Evolutionary conservation across 805 yeast genomes (phyloP).

Genomic region (Grigorovia jiainica): DNA sequence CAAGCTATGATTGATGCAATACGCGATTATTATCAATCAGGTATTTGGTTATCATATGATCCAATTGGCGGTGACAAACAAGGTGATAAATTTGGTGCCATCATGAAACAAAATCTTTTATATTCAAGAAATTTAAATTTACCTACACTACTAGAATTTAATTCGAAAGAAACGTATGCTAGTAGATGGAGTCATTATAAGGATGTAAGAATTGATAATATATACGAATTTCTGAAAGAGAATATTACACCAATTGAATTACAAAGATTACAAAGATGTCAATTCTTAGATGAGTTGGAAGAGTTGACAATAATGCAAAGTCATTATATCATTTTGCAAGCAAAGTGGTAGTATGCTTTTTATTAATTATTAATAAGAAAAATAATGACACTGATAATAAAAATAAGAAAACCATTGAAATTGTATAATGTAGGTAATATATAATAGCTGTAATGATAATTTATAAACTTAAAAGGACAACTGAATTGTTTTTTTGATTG

Average conservation of each 20-base stretch:
- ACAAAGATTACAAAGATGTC: constrained; percentile 36
- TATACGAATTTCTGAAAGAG: constrained; percentile 29
- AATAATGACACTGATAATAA: not conserved
- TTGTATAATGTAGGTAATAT: no score
- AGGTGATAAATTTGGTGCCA: constrained; percentile 36
- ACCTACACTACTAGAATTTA: constrained; percentile 31
- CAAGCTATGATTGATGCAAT: constrained; percentile 31
- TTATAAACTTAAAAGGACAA: no score
- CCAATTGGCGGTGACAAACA: constrained; percentile 46
- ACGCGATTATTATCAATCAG: constrained; percentile 15
- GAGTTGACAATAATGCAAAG: constrained; percentile 42
- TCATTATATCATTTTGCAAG: constrained; percentile 40
- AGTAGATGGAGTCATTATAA: constrained; percentile 11
- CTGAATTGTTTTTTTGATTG: no score
- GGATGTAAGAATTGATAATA: constrained; percentile 6
- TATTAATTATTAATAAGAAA: not conserved
- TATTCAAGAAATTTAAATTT: constrained; percentile 39
- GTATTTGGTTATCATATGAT: constrained; percentile 39
- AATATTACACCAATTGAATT: constrained; percentile 33
- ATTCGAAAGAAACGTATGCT: constrained; percentile 30
- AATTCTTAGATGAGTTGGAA: constrained; percentile 51
- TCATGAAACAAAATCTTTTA: constrained; percentile 44
- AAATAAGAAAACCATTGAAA: no score
- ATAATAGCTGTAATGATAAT: no score
- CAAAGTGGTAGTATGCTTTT: constrained; percentile 13